Base-by-base conservation (phyloP, 2,329 filamentous ascomycete genomes). In the Cladobotryum protrusum region DNA sequence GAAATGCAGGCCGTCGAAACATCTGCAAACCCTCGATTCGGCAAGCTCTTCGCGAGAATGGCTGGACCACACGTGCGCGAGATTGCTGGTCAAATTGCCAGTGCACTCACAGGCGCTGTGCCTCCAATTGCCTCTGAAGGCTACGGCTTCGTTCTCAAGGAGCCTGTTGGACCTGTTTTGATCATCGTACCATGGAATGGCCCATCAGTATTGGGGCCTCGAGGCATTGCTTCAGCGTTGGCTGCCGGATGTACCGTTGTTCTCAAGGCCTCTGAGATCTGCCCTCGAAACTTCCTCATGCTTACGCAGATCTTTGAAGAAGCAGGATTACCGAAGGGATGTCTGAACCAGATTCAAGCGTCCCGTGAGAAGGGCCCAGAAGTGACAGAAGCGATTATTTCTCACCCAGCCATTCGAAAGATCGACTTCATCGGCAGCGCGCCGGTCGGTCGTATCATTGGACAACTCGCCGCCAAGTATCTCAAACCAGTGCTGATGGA, bases 341-440 rank as follows among this genome's bases (percentile, higher is more conserved):
- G 44, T 5, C 17, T 53, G 17, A 53, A 53, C 24, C 19, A 32
- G 5, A 42, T 53, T 20, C 17, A 15, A 1, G 17, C 29, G 5
- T 17, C 20, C 5, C 20, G 48, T 2, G 41, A 42, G 15, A 49
- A 47, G 9, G 43, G 34, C 3, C 4, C 36, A 1, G 19, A 32
- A 5, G 42, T 53, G 13, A 50, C 48, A 4, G 45, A 50, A 29
- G 41, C 45, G 2, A 44, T 53, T 18, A 45, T 54, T 13, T 40
- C 49, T 8, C 46, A 50, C 17, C 49, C 49, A 1, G 49, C 46
- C 4, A 47, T 54, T 32, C 36, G 43, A 20, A 54, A 54, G 17
- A 24, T 54, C 14, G 52, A 52, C 14, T 54, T 54, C 19, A 54
- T 47, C 17, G 49, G 52, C 13, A 54, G 52, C 39, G 40, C 34